These are phyloP conservation scores for Mycena sp. DNA, from an alignment of 1,284 basidiomycete genomes.

Conservation along the genomic window DNA sequence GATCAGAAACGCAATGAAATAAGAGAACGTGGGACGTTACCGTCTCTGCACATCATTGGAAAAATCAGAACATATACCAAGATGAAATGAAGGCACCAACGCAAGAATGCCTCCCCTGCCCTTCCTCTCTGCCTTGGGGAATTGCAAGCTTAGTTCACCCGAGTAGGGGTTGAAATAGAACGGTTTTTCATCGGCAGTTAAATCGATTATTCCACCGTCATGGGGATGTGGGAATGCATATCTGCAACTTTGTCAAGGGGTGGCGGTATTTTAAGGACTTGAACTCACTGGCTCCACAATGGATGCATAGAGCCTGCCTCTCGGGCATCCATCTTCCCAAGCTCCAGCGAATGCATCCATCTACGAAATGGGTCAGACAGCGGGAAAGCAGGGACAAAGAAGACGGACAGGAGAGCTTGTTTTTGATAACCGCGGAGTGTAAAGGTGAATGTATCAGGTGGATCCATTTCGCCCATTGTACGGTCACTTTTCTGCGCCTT, in stretches of 20 bases:
- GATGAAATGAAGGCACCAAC: slow-evolving; percentile 48
- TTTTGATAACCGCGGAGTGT: slow-evolving; percentile 92
- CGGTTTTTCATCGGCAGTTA: slow-evolving; percentile 71
- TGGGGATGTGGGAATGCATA: slow-evolving; percentile 72
- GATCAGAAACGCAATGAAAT: neutral
- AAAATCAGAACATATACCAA: neutral
- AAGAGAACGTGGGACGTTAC: slow-evolving; percentile 21
- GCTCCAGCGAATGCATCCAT: slow-evolving; percentile 95
- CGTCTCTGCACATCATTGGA: slow-evolving; percentile 28
- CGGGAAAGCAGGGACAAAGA: slow-evolving; percentile 7
- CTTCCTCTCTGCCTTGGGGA: slow-evolving; percentile 84
- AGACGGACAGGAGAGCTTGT: slow-evolving; percentile 80
- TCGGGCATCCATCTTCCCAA: slow-evolving; percentile 73
- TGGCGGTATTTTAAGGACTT: slow-evolving; percentile 4
- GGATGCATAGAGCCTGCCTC: slow-evolving; percentile 88
- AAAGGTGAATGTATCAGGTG: slow-evolving; percentile 82
- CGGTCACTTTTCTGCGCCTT: slow-evolving; percentile 86
- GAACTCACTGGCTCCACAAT: slow-evolving; percentile 88
- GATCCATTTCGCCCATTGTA: slow-evolving; percentile 84
- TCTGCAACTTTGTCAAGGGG: slow-evolving; percentile 49
- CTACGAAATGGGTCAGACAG: slow-evolving; percentile 47
- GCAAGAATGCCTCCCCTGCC: slow-evolving; percentile 90
- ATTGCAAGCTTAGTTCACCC: slow-evolving; percentile 92
- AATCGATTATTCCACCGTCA: slow-evolving; percentile 65
- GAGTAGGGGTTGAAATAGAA: slow-evolving; percentile 95